A percentile compares a stretch with the other conserved stretches of the same genome.
Conservation (phyloP, 192 early-diverging fungal genomes). For the Spinellus fusiger region DNA sequence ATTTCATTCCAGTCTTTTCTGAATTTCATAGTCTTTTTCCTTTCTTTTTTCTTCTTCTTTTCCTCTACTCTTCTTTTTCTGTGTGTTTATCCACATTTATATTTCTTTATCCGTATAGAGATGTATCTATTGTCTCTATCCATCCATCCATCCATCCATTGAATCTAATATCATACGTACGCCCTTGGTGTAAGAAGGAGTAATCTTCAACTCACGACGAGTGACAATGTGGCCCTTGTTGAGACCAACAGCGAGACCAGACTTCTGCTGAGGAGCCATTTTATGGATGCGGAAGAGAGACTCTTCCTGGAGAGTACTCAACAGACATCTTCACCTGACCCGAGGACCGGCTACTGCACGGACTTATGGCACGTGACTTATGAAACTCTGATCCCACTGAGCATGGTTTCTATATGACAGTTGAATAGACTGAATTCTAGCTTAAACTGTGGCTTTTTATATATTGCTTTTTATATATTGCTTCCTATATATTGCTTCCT, state of each 20-base stretch:
- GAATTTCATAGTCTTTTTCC: background rate
- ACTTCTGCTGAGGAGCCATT: slow-evolving; percentile 51
- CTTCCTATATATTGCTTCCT: no score
- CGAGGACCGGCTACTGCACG: no score
- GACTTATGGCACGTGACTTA: no score
- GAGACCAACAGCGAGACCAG: slow-evolving; percentile 84
- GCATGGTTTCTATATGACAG: no score
- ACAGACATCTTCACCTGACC: no score
- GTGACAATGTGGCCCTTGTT: slow-evolving; percentile 94
- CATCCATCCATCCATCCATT: slow-evolving; percentile 10
- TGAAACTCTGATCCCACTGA: no score
- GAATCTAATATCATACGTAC: slow-evolving; percentile 47
- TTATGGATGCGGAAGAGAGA: slow-evolving; percentile 13
- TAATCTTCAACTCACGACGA: slow-evolving; percentile 57
- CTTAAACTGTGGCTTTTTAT: no score
- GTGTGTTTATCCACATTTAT: background rate
- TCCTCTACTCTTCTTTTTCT: background rate
- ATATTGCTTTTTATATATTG: no score
- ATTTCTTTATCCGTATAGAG: background rate
- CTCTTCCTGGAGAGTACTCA: no score
- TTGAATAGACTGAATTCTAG: no score
- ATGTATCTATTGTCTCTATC: slow-evolving; percentile 12
- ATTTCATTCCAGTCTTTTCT: no score
- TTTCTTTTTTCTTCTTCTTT: background rate
- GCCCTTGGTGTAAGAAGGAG: slow-evolving; percentile 78